phyloP scores from a whole-genome alignment of 305 asterid species.

The Solanum hybrid region DNA sequence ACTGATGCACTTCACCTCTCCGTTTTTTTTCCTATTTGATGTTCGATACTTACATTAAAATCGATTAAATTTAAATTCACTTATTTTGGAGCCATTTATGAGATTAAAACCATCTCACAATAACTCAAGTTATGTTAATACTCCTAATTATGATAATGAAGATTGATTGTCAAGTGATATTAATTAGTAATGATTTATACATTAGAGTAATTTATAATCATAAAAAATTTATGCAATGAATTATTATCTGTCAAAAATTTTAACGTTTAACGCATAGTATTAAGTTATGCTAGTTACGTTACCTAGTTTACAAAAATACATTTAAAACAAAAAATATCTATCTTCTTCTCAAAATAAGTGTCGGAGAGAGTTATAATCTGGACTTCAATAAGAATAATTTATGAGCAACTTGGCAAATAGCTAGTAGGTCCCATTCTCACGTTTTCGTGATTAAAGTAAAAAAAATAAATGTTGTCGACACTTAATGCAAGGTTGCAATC shows the following conservation, averaged over 20 bases:
- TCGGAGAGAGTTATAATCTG: neutral
- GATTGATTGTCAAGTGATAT: neutral
- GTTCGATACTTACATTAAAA: neutral
- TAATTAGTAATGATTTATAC: neutral
- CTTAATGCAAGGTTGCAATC: neutral
- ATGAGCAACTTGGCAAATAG: neutral
- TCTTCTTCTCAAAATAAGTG: neutral
- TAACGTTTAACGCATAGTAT: neutral
- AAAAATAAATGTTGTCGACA: no score
- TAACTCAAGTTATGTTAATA: neutral
- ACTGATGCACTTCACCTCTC: neutral
- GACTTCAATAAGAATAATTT: neutral
- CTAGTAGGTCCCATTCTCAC: no score
- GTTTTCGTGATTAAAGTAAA: neutral
- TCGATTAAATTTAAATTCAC: neutral
- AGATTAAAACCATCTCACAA: fast-evolving
- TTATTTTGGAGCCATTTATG: neutral
- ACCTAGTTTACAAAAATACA: neutral
- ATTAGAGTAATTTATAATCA: neutral
- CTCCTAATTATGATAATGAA: neutral
- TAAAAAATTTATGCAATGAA: neutral
- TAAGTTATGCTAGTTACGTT: neutral
- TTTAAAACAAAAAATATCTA: neutral
- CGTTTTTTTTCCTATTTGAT: fast-evolving
- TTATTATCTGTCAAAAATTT: neutral